These are phyloP conservation scores for Phytophthora lateralis DNA, from an alignment of 352 stramenopile species.

Conservation along the genomic window DNA sequence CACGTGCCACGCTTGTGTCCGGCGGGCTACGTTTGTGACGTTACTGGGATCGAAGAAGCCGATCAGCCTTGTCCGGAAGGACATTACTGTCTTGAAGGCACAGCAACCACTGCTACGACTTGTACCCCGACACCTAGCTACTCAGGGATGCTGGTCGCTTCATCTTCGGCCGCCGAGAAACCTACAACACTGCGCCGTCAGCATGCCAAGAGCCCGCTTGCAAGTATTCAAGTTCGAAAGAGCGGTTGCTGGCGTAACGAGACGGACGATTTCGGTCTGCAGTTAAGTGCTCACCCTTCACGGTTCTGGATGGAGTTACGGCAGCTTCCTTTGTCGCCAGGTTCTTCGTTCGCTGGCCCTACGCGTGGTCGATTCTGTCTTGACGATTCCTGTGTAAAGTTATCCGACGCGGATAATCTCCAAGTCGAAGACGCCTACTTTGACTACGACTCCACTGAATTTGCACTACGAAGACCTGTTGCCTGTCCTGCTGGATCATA, in stretches of 20 bases:
- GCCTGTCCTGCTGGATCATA: slow-evolving; percentile 89
- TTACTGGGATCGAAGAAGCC: slow-evolving; percentile 90
- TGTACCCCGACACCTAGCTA: slow-evolving; percentile 59
- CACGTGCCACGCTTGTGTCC: slow-evolving; percentile 94
- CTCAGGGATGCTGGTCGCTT: slow-evolving; percentile 49
- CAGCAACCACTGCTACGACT: slow-evolving; percentile 92
- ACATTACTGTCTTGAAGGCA: slow-evolving; percentile 96
- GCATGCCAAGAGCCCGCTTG: slow-evolving; percentile 19
- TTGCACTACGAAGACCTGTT: slow-evolving; percentile 83
- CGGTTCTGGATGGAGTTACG: slow-evolving; percentile 95
- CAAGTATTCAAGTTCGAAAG: slow-evolving; percentile 70
- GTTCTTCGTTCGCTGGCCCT: slow-evolving; percentile 71
- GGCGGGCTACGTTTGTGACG: slow-evolving; percentile 94
- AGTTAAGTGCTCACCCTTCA: slow-evolving; percentile 80
- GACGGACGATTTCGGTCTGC: slow-evolving; percentile 95
- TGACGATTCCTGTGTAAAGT: slow-evolving; percentile 89
- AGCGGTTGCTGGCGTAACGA: slow-evolving; percentile 95
- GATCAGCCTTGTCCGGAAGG: slow-evolving; percentile 95
- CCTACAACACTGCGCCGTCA: slow-evolving; percentile 50
- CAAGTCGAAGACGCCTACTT: slow-evolving; percentile 78
- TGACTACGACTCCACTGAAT: slow-evolving; percentile 80
- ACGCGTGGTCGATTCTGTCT: slow-evolving; percentile 94
- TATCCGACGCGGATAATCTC: slow-evolving; percentile 86
- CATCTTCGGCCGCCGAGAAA: slow-evolving; percentile 39
- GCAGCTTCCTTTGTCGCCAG: slow-evolving; percentile 84